Percentiles rank a stretch among this genome's conserved stretches.
These are phyloP conservation scores for Penicillium palitans DNA, from an alignment of 2,329 filamentous ascomycete species.

Conservation along the genomic window DNA sequence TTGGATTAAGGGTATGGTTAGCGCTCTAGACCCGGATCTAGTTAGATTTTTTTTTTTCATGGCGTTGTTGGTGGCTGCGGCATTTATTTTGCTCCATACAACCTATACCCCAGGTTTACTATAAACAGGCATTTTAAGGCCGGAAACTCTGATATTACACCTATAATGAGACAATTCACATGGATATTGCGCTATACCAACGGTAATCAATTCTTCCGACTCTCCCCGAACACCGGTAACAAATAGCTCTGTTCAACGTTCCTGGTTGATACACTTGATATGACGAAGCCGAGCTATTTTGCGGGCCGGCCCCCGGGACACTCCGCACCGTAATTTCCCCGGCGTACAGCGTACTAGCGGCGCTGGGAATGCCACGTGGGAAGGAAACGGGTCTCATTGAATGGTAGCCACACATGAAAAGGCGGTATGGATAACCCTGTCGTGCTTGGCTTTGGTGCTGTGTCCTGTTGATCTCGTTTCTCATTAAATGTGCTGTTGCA, in stretches of 20 bases:
- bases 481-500: neutral
- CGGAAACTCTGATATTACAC: slow-evolving; percentile 1
- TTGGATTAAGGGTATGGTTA: neutral
- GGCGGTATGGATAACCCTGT: slow-evolving; percentile 17
- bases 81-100: neutral
- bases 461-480: neutral
- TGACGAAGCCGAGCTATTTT: slow-evolving; percentile 5
- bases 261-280: slow-evolving; percentile 7
- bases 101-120: neutral
- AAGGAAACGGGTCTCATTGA: slow-evolving; percentile 10
- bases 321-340: neutral
- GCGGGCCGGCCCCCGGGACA: slow-evolving; percentile 3
- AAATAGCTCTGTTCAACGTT: neutral
- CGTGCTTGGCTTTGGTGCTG: slow-evolving; percentile 8
- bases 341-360: neutral
- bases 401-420: slow-evolving; percentile 13
- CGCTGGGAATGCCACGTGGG: slow-evolving; percentile 22
- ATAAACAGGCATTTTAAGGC: neutral
- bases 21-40: neutral
- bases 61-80: slow-evolving; percentile 1
- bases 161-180: neutral
- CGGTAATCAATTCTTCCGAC: neutral
- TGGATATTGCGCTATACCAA: slow-evolving; percentile 7
- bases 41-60: neutral
- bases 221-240: neutral